A percentile compares a stretch with the other conserved stretches of the same genome.
phyloP scores from a whole-genome alignment of 257 asterid genomes.

The Penstemon davidsonii region DNA sequence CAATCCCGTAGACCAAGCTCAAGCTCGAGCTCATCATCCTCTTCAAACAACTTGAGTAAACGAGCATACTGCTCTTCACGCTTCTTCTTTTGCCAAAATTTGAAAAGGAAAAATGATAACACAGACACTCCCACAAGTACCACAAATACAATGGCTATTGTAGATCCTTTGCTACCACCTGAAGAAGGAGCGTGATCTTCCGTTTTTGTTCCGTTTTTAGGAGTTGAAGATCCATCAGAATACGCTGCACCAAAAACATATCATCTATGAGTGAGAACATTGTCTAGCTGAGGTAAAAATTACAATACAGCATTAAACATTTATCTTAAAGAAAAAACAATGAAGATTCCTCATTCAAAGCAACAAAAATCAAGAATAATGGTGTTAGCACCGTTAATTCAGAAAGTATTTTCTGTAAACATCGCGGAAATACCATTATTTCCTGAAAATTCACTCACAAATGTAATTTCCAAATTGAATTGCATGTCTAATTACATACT shows the following conservation, averaged over 20 bases:
- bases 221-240: slow-evolving; percentile 49
- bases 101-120: slow-evolving; percentile 64
- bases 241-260: slow-evolving; percentile 41
- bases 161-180: slow-evolving; percentile 51
- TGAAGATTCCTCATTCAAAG: neutral
- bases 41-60: slow-evolving; percentile 80
- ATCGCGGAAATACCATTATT: too few relatives aligned
- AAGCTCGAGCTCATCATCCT: slow-evolving; percentile 90
- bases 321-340: neutral
- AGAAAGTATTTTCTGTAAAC: neutral
- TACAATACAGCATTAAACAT: neutral
- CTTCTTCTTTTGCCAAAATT: slow-evolving; percentile 77
- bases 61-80: slow-evolving; percentile 94
- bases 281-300: neutral
- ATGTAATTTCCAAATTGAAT: too few relatives aligned
- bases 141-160: slow-evolving; percentile 42
- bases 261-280: slow-evolving; percentile 9
- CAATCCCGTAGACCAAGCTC: slow-evolving; percentile 92
- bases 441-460: too few relatives aligned
- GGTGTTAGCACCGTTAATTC: neutral
- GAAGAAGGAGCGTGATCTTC: slow-evolving; percentile 31
- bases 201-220: slow-evolving; percentile 42
- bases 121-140: slow-evolving; percentile 43
- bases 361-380: neutral
- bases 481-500: neutral